Conservation (phyloP, 2,329 filamentous ascomycete species). For the Fusarium sarcochroum region DNA sequence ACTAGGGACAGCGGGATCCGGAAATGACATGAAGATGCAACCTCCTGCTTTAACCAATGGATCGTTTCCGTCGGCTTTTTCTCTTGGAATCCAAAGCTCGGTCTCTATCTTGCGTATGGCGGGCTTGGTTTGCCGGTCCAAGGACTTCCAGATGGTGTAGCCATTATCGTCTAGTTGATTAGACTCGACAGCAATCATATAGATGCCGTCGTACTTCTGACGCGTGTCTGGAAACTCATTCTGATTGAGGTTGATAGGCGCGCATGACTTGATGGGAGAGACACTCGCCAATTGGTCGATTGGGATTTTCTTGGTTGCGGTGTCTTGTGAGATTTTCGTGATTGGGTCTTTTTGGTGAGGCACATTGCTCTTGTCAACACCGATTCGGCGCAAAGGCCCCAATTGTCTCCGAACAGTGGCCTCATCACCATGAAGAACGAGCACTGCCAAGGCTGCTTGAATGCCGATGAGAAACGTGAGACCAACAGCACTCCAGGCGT, state of each 20-base stretch:
- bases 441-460: constrained; percentile 10
- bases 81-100: constrained; percentile 10
- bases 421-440: constrained; percentile 10
- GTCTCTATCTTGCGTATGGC: neutral
- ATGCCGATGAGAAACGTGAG: constrained; percentile 21
- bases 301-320: too few relatives aligned
- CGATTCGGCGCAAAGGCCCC: fast-evolving
- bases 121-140: neutral
- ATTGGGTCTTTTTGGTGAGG: fast-evolving
- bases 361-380: neutral
- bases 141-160: neutral
- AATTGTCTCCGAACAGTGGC: constrained; percentile 16
- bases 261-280: neutral
- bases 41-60: neutral
- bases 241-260: neutral
- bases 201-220: neutral
- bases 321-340: fast-evolving
- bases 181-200: constrained; percentile 1
- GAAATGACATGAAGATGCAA: constrained; percentile 12
- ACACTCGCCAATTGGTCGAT: neutral
- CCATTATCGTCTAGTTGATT: neutral
- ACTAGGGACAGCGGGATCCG: neutral
- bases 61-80: neutral
- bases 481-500: constrained; percentile 11
- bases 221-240: neutral